Conservation (phyloP, 2,329 filamentous ascomycete species). For the Claviceps pusilla region DNA sequence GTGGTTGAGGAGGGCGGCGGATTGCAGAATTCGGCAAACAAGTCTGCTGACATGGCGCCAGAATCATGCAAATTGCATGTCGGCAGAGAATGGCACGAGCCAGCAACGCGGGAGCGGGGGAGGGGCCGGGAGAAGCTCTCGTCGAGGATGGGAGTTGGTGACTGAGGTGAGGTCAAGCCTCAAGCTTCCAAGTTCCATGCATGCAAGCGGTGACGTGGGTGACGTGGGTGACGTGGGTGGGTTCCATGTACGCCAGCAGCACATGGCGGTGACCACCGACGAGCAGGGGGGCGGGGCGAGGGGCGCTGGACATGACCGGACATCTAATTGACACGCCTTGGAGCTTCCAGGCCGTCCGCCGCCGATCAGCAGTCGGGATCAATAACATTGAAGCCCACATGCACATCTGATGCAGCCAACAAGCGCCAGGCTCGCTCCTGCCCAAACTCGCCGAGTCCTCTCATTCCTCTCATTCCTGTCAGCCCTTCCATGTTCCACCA, state of each 20-base stretch:
- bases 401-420: not conserved
- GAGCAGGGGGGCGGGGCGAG: not conserved
- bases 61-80: not conserved
- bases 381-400: too few relatives aligned
- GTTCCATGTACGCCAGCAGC: too few relatives aligned
- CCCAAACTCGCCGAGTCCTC: not conserved
- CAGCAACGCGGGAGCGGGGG: not conserved
- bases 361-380: not conserved
- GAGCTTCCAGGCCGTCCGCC: not conserved
- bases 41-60: constrained; percentile 44
- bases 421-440: not conserved
- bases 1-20: constrained; percentile 23
- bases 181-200: not conserved
- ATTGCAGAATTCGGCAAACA: constrained; percentile 48
- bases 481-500: too few relatives aligned
- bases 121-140: not conserved
- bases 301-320: not conserved
- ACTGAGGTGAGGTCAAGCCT: not conserved
- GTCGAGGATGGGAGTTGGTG: not conserved
- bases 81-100: not conserved
- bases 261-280: too few relatives aligned
- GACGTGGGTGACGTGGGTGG: too few relatives aligned
- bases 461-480: not conserved
- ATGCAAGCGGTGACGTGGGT: too few relatives aligned
- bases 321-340: not conserved